These are phyloP conservation scores for Paraurostyla sp. DNA, from an alignment of 73 alveolate species.

Conservation along the genomic window DNA sequence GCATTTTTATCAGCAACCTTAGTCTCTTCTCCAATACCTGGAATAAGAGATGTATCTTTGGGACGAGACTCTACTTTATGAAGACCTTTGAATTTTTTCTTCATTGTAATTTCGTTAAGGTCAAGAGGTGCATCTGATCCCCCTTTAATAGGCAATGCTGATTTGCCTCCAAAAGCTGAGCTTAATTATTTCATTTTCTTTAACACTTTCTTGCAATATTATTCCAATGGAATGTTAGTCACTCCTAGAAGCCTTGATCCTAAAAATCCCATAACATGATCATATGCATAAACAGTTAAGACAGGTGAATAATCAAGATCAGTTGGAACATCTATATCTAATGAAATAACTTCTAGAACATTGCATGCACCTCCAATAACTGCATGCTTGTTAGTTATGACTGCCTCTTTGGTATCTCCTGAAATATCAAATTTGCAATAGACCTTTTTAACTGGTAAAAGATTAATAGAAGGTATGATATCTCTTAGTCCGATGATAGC, in stretches of 20 bases:
- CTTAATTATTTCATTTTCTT: neutral
- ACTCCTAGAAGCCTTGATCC: conserved; percentile 77
- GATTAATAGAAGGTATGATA: conserved; percentile 65
- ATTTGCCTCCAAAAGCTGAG: neutral
- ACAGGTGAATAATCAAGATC: conserved; percentile 73
- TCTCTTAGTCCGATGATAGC: conserved; percentile 73
- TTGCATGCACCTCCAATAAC: conserved; percentile 63
- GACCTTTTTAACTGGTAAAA: conserved; percentile 63
- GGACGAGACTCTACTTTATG: too few relatives aligned
- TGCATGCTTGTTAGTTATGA: conserved; percentile 60
- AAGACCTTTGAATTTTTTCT: too few relatives aligned
- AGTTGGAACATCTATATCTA: conserved; percentile 73
- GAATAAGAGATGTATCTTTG: too few relatives aligned
- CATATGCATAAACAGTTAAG: conserved; percentile 71
- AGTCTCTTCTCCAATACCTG: too few relatives aligned
- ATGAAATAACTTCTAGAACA: conserved; percentile 55
- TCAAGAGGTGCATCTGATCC: too few relatives aligned
- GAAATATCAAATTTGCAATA: conserved; percentile 70
- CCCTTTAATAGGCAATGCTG: too few relatives aligned
- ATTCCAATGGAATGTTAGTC: conserved; percentile 65
- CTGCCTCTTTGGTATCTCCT: conserved; percentile 76
- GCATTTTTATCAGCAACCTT: too few relatives aligned
- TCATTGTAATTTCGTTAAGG: too few relatives aligned
- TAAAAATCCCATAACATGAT: conserved; percentile 55
- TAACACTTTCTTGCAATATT: conserved; percentile 31